Percentiles rank a stretch among this genome's conserved stretches.
Conservation (phyloP, 2,329 filamentous ascomycete genomes). For the Simplicillium aogashimaense region DNA sequence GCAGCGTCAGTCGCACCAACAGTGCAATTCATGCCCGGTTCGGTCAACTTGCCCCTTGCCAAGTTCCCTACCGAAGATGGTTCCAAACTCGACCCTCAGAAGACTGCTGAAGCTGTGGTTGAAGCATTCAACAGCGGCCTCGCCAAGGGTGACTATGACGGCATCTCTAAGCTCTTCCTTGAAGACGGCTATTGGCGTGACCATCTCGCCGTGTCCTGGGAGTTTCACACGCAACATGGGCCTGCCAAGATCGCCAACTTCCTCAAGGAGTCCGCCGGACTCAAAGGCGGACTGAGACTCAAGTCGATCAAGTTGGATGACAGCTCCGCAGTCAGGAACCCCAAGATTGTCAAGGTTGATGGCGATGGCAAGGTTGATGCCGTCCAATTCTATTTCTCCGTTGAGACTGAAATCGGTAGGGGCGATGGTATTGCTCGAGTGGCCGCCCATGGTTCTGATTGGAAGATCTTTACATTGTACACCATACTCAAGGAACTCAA, state of each 20-base stretch:
- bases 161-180: conserved; percentile 18
- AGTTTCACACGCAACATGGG: conserved; percentile 32
- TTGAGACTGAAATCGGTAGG: conserved; percentile 8
- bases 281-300: conserved; percentile 1
- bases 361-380: conserved; percentile 6
- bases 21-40: conserved; percentile 4
- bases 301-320: conserved; percentile 2
- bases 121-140: conserved; percentile 3
- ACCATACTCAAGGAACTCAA: conserved; percentile 40
- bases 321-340: not conserved
- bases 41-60: conserved; percentile 4
- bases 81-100: not conserved
- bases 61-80: conserved; percentile 1
- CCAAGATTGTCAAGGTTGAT: conserved; percentile 5
- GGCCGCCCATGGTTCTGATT: conserved; percentile 16
- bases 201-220: conserved; percentile 41
- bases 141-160: conserved; percentile 7
- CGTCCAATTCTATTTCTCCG: conserved; percentile 10
- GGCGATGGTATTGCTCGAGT: conserved; percentile 10
- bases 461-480: conserved; percentile 49
- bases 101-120: conserved; percentile 1
- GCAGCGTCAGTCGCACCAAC: conserved; percentile 2
- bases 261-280: conserved; percentile 4
- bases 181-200: conserved; percentile 42
- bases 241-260: conserved; percentile 2